Base-by-base conservation (phyloP, 176 grass and related monocot genomes). In the Oropetium thomaeum region DNA sequence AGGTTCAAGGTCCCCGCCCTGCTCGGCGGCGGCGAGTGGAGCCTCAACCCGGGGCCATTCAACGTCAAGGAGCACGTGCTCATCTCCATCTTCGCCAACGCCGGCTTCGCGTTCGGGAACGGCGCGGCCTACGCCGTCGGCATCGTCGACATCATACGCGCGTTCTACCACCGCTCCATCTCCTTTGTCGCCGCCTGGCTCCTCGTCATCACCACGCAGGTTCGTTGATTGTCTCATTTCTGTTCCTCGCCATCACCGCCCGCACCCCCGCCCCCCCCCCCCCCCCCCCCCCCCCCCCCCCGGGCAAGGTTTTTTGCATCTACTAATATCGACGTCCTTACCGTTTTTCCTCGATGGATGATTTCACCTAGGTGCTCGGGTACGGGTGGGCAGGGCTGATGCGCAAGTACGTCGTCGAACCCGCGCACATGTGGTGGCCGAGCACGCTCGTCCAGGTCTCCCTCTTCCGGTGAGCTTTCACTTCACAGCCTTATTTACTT, bases 61-160 rank as follows among this genome's bases (percentile, higher is more conserved):
- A 93, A 97, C 83, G 87, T 93, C 63, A 97, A 97, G 93, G 94
- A 97, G 88, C 94, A 93, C 86, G 94, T 97, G 39, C 90, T 97
- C 81, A 93, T 97, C 77, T 93, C 90, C 77, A 97, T 97, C 79
- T 97, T 97, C 76, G 94, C 94, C 78, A 97, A 97, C 65, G 90
- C 90, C 70, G 93, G 93, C 5, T 90, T 57, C 71, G 88, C 93
- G 25, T 97, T 89, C 75, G 93, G 93, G 30, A 76, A 48, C 10
- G 93, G 93, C 4, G 67, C n/a, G 14, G 94, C 94, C 40, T 97
- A 97, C 70, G 90, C 88, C 74, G 86, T 97, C 74, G 55, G 53
- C 39, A 89, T 93, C 83, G 64, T 97, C 63, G 55, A 90, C 54
- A 93, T 97, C 83, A 91, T 97, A 60, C 76, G 76, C 61, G 94